Conservation (phyloP, 345 rosid species). For the Citrus medica region DNA sequence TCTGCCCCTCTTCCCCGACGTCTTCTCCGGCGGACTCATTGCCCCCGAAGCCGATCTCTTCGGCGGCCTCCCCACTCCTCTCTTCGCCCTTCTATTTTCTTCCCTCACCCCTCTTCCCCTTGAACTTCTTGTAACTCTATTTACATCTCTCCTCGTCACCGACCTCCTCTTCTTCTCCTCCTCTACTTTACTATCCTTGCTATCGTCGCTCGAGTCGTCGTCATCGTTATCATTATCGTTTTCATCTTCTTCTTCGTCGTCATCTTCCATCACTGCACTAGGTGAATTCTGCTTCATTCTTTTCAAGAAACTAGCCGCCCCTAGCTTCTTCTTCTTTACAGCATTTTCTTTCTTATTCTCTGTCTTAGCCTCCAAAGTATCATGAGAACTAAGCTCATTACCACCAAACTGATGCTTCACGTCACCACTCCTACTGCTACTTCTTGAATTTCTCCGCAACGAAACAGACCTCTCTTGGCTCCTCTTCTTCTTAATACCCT, state of each 20-base stretch:
- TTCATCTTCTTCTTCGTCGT: constrained; percentile 4
- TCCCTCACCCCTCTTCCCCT: constrained; percentile 36
- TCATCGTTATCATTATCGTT: constrained; percentile 11
- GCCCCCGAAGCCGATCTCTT: constrained; percentile 18
- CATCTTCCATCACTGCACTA: constrained; percentile 11
- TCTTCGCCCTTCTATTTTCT: constrained; percentile 31
- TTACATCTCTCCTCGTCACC: constrained; percentile 11
- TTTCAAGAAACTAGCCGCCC: constrained; percentile 46
- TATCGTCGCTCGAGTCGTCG: constrained; percentile 17
- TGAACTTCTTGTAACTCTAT: constrained; percentile 37
- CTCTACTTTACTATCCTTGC: constrained; percentile 15
- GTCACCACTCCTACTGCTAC: constrained; percentile 23
- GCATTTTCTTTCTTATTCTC: constrained; percentile 29
- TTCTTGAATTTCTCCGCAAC: constrained; percentile 16
- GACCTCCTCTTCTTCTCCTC: constrained; percentile 15
- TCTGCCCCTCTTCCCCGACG: constrained; percentile 33
- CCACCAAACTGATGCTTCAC: constrained; percentile 35
- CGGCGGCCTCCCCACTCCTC: constrained; percentile 35
- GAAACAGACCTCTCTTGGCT: constrained; percentile 26
- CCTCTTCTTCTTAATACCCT: constrained; percentile 28
- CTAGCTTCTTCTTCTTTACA: constrained; percentile 32
- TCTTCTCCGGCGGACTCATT: not conserved
- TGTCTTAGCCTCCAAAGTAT: constrained; percentile 26
- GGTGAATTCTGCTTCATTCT: constrained; percentile 54
- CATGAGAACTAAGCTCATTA: constrained; percentile 55